phyloP scores from a whole-genome alignment of 495 filamentous ascomycete species.

The Tuber calosporum region DNA sequence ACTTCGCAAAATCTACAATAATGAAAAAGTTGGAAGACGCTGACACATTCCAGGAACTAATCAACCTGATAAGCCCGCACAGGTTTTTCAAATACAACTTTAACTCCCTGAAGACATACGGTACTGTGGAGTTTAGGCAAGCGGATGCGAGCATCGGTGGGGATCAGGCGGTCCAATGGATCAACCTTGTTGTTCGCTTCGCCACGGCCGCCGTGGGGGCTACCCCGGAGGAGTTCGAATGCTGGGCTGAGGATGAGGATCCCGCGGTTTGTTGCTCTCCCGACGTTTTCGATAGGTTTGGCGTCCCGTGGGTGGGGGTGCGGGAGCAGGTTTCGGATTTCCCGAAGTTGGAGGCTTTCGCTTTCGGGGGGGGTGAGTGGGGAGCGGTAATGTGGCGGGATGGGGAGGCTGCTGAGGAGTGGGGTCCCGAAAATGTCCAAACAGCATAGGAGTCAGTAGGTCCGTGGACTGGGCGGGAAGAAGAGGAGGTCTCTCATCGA shows the following conservation, averaged over 20 bases:
- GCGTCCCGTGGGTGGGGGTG: constrained; percentile 19
- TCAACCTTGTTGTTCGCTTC: constrained; percentile 27
- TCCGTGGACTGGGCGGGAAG: neutral
- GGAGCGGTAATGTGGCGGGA: too few species aligned
- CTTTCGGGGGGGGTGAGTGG: neutral
- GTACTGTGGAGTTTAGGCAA: constrained; percentile 37
- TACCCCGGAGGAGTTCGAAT: constrained; percentile 14
- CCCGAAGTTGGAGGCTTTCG: neutral
- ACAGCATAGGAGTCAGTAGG: neutral
- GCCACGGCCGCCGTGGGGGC: constrained; percentile 20
- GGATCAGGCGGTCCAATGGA: constrained; percentile 29
- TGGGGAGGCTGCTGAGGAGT: neutral
- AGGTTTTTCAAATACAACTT: constrained; percentile 41
- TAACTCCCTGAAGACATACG: constrained; percentile 25
- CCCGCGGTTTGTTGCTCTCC: constrained; percentile 19
- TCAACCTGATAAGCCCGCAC: constrained; percentile 26
- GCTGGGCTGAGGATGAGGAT: constrained; percentile 23
- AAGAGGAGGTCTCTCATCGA: neutral
- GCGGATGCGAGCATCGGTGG: constrained; percentile 21
- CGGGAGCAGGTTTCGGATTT: neutral
- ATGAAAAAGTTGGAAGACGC: constrained; percentile 19
- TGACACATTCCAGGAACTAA: constrained; percentile 15
- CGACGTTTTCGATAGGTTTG: constrained; percentile 28
- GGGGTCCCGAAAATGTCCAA: neutral
- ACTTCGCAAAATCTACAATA: constrained; percentile 21